Evolutionary conservation across 1,284 basidiomycete species (phyloP).

Genomic region (Leccinum glutinopallens): DNA sequence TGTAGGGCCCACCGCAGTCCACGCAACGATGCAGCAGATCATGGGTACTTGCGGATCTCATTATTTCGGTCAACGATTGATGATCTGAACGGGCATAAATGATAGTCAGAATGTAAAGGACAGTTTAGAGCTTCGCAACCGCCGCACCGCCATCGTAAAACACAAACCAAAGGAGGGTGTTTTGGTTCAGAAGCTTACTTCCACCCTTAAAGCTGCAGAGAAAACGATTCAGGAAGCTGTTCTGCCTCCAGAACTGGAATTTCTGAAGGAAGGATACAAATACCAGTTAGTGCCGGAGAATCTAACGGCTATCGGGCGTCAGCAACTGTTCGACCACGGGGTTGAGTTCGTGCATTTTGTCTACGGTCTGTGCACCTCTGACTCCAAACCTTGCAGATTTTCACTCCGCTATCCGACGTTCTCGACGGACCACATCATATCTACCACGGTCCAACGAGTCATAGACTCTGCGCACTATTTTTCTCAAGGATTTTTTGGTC

Average conservation of each 20-base stretch:
- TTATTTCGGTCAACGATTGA: no score
- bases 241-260: constrained; percentile 39
- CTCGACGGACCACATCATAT: constrained; percentile 38
- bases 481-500: constrained; percentile 19
- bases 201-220: constrained; percentile 35
- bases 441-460: constrained; percentile 40
- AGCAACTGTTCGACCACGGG: constrained; percentile 24
- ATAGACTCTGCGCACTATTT: constrained; percentile 26
- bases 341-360: constrained; percentile 18
- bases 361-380: neutral
- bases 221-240: constrained; percentile 34
- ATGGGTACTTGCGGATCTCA: no score
- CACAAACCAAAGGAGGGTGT: constrained; percentile 21
- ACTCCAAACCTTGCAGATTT: constrained; percentile 21
- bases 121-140: no score
- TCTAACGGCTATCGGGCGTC: constrained; percentile 25
- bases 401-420: constrained; percentile 22
- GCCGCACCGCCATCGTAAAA: no score
- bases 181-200: constrained; percentile 37
- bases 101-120: no score
- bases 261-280: constrained; percentile 45
- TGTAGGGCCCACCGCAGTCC: no score
- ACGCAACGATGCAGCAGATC: no score
- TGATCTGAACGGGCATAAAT: no score
- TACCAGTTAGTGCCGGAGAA: constrained; percentile 26